phyloP scores from a whole-genome alignment of 148 eudicot species.

The Fallopia convolvulus region DNA sequence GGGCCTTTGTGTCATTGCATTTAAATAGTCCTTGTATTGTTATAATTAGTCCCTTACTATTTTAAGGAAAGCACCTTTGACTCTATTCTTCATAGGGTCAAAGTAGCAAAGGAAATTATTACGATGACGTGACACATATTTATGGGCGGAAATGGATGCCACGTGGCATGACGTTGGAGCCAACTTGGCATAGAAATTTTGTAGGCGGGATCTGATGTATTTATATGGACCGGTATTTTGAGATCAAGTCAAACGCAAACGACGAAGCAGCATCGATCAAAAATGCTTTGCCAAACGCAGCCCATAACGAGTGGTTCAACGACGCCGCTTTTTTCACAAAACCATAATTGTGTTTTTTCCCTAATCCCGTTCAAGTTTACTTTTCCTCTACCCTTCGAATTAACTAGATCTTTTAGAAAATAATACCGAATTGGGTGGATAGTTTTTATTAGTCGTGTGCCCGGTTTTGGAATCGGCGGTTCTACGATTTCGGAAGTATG shows the following conservation, averaged over 20 bases:
- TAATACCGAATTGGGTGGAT: too few species aligned
- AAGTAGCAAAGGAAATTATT: not conserved
- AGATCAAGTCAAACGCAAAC: not conserved
- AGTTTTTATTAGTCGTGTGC: too few species aligned
- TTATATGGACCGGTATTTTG: not conserved
- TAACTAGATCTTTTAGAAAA: too few species aligned
- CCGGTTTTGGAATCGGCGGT: too few species aligned
- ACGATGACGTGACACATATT: not conserved
- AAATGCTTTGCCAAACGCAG: not conserved
- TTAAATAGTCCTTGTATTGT: too few species aligned
- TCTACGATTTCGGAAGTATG: too few species aligned
- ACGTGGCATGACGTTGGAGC: constrained; percentile 2
- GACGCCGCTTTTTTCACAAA: not conserved
- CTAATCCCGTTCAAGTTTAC: not conserved
- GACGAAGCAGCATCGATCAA: not conserved
- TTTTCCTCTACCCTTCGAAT: too few species aligned
- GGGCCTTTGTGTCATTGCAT: too few species aligned
- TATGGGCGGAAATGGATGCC: not conserved
- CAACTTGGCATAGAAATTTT: not conserved
- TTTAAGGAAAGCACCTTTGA: not conserved
- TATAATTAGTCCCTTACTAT: not conserved
- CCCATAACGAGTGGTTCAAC: not conserved
- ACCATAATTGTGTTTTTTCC: not conserved
- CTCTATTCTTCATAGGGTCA: not conserved
- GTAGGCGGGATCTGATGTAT: not conserved